These are phyloP conservation scores for Torulaspora indica DNA, from an alignment of 805 yeast species.

Conservation along the genomic window DNA sequence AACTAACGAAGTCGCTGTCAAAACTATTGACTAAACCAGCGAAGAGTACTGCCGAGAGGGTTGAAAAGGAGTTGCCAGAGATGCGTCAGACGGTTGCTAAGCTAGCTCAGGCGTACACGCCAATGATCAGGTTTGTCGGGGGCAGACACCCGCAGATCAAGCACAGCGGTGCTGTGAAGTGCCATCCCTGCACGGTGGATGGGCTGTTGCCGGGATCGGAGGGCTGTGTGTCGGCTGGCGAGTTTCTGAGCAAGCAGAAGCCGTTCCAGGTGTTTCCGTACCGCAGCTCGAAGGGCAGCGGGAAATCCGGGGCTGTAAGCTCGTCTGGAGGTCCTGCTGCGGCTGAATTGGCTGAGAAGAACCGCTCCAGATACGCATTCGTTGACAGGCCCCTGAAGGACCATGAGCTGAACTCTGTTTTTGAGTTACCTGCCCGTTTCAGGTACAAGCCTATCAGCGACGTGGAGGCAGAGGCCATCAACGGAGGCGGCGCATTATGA, in stretches of 20 bases:
- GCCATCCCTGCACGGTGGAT: conserved; percentile 31
- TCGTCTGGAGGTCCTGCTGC: conserved; percentile 8
- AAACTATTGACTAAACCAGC: conserved; percentile 15
- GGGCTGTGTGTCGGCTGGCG: conserved; percentile 25
- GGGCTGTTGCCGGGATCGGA: conserved; percentile 31
- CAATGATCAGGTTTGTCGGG: conserved; percentile 82
- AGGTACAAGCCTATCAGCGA: conserved; percentile 61
- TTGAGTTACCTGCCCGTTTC: conserved; percentile 68
- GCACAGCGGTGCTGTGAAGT: conserved; percentile 31
- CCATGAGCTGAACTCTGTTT: conserved; percentile 47
- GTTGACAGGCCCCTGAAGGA: conserved; percentile 39
- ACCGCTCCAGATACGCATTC: conserved; percentile 15
- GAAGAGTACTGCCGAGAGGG: not conserved
- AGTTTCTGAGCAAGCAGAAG: conserved; percentile 32
- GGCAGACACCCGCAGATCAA: conserved; percentile 56
- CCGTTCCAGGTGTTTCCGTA: conserved; percentile 41
- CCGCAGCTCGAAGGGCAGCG: conserved; percentile 40
- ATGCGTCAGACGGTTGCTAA: conserved; percentile 35
- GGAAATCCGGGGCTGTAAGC: conserved; percentile 44
- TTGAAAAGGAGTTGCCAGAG: conserved; percentile 1
- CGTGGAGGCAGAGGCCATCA: conserved; percentile 68
- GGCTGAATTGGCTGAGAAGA: conserved; percentile 1
- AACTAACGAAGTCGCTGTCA: conserved; percentile 15
- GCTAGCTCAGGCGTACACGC: conserved; percentile 42
- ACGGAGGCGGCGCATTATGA: conserved; percentile 71